Evolutionary conservation across 2,329 filamentous ascomycete genomes (phyloP), one percentile per base, ranked within the genome.

Genomic region (Fusarium sp.): DNA sequence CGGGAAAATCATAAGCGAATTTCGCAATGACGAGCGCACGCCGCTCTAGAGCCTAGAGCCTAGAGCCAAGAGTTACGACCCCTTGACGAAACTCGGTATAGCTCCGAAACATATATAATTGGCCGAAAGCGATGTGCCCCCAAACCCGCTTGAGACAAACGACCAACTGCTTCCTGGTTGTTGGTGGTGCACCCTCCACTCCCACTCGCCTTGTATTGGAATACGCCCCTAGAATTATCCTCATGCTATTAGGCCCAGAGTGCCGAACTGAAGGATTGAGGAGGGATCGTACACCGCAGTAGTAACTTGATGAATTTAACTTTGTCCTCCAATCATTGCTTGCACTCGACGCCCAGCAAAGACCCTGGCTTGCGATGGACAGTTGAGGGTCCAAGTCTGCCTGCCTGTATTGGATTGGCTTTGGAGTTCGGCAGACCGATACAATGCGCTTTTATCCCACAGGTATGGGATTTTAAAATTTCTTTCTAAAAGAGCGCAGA

Each of bases 311-410:
- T 65, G 48, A 27, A 46, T 46, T n/a, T 27, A 13, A 52, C 49
- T 75, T 75, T 70, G 68, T 56, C 73, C 73, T 75, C 73, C 73
- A 75, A 75, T 75, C 71, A 73, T 58, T 44, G 43, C 45, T 38
- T 59, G 55, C 22, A 27, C 38, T 38, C 24, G 25, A 34, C 56
- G 32, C 46, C 27, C 45, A 55, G 38, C 27, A 52, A 25, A n/a
- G 40, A 47, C 51, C 70, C 61, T 66, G 70, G 53, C 54, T 67
- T 56, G 38, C 44, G 45, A 49, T 46, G 43, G 27, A 34, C 49
- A 27, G 30, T 29, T 58, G 51, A 64, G 46, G 20, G 41, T 66
- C 44, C 25, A 41, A 45, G 34, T 16, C 34, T 58, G 46, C 22
- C 34, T 58, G 46, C 58, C 52, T 44, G 46, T 51, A 62, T 34